Evolutionary conservation across 2,329 filamentous ascomycete species (phyloP), one percentile per base, ranked within the genome.

Genomic region (Epichloe uncinata): DNA sequence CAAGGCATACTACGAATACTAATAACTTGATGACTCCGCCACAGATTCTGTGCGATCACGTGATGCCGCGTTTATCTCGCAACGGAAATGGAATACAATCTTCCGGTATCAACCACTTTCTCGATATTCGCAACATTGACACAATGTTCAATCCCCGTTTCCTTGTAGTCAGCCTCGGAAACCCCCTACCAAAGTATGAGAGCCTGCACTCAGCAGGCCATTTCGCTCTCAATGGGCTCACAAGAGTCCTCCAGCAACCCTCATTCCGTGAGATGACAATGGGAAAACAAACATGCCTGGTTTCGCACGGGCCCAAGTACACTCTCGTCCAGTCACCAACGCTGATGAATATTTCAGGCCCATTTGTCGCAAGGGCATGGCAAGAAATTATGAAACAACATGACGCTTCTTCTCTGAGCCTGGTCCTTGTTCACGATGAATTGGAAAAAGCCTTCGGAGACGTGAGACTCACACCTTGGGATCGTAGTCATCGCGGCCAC

Each of bases 131-230:
- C n/a, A 4, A 18, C 26, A 22, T n/a, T 43, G 36, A 20, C 54
- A 60, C 44, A 45, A 67, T 66, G 60, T 66, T 67, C 49, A 65
- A 60, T 26, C 66, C 69, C 43, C 77, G 75, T 38, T 79, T 95
- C 58, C 79, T 97, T 50, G 74, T 97, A 59, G 78, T 89, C 69
- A 93, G 87, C 54, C 77, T 98, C 54, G 93, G 93, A 57, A 97
- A 97, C 59, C 88, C 86, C 6, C 73, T 77, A 6, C 71, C 80
- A 2, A 90, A 91, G 66, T 77, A 79, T 56, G 75, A 84, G 55
- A 94, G 87, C 18, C 81, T 91, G 7, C 93, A 97, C 69, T 90
- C 83, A 22, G 88, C 89, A 13, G 93, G 90, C 11, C 91, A 97
- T 69, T 78, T 81, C 50, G 78, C 88, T 43, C 78, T 95, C 56